phyloP scores from a whole-genome alignment of 2,329 filamentous ascomycete species.

The Hortaea werneckii region DNA sequence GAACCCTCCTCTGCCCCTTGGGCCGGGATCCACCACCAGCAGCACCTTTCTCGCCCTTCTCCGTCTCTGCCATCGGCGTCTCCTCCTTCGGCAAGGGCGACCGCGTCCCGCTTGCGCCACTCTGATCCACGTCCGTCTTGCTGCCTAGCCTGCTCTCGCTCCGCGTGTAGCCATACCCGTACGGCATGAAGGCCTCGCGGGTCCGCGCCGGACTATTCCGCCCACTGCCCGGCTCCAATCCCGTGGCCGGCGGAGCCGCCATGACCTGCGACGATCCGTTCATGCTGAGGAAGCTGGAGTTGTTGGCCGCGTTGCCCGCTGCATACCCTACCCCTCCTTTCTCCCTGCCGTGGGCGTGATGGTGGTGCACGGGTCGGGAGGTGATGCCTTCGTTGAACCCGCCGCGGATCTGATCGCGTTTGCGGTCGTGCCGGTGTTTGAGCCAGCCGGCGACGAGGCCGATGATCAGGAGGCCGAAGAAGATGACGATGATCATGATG shows the following conservation, averaged over 20 bases:
- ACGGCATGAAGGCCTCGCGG: constrained; percentile 25
- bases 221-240: constrained; percentile 8
- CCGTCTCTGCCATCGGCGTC: constrained; percentile 12
- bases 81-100: constrained; percentile 13
- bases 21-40: too few species aligned
- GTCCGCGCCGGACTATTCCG: constrained; percentile 19
- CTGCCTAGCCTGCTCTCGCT: constrained; percentile 14
- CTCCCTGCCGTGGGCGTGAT: constrained; percentile 3
- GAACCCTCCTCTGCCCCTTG: constrained; percentile 12
- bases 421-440: constrained; percentile 63
- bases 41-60: constrained; percentile 10
- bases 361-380: constrained; percentile 8
- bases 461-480: constrained; percentile 56
- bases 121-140: background rate
- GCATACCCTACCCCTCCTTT: background rate
- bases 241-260: too few species aligned
- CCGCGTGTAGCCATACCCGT: constrained; percentile 23
- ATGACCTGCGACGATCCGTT: background rate
- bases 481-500: constrained; percentile 66
- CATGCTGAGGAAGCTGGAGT: background rate
- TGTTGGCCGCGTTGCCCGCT: background rate
- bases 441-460: constrained; percentile 60
- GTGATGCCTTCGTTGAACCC: constrained; percentile 30
- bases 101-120: background rate
- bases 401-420: constrained; percentile 42